phyloP scores from a whole-genome alignment of 805 yeast genomes.

The Scheffersomyces amazonensis region DNA sequence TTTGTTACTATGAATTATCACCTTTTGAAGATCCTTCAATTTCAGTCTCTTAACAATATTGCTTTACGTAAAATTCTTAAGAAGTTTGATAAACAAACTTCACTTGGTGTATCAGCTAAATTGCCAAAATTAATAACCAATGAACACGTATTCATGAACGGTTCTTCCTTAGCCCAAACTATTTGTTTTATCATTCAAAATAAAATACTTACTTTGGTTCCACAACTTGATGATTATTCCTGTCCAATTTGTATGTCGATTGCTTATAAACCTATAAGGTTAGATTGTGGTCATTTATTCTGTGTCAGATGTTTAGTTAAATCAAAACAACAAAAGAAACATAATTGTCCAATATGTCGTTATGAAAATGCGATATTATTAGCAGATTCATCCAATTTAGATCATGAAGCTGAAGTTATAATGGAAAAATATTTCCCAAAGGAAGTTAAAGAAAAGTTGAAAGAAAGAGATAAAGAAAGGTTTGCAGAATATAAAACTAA shows the following conservation, averaged over 20 bases:
- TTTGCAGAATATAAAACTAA: slow-evolving; percentile 20
- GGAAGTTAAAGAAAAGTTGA: slow-evolving; percentile 62
- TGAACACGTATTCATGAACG: slow-evolving; percentile 42
- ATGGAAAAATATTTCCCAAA: slow-evolving; percentile 62
- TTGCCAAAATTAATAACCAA: slow-evolving; percentile 45
- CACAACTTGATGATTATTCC: slow-evolving; percentile 72
- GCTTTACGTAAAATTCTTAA: slow-evolving; percentile 70
- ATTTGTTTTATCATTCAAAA: slow-evolving; percentile 56
- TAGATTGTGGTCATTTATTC: slow-evolving; percentile 64
- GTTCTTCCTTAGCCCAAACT: slow-evolving; percentile 50
- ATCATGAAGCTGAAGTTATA: slow-evolving; percentile 47
- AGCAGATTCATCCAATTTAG: slow-evolving; percentile 63
- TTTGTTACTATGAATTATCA: slow-evolving; percentile 55
- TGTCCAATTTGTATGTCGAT: slow-evolving; percentile 72
- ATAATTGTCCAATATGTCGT: slow-evolving; percentile 69
- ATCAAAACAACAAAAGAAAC: slow-evolving; percentile 55
- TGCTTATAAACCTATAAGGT: slow-evolving; percentile 69
- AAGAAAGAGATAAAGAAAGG: slow-evolving; percentile 45
- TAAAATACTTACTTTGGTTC: slow-evolving; percentile 54
- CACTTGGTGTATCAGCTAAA: slow-evolving; percentile 43
- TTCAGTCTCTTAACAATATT: slow-evolving; percentile 57
- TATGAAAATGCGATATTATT: slow-evolving; percentile 46
- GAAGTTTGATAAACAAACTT: slow-evolving; percentile 73
- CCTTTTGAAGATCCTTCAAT: slow-evolving; percentile 54
- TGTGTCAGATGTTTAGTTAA: slow-evolving; percentile 73